phyloP scores from a whole-genome alignment of 78 protist genomes.

The Corallochytrium limacisporum region DNA sequence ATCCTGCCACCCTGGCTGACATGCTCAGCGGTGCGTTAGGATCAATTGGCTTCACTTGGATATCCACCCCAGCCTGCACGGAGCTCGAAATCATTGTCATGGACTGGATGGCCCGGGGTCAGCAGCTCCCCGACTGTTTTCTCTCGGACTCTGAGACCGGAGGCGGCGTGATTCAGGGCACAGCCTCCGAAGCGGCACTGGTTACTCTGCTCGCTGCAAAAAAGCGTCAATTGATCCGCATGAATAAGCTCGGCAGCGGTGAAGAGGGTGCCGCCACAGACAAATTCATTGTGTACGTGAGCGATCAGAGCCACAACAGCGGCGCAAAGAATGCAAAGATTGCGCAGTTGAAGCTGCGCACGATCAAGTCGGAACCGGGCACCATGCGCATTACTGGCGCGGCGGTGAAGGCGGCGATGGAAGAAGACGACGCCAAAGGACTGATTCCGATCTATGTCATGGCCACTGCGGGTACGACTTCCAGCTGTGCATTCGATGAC shows the following conservation, averaged over 20 bases:
- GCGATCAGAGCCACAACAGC: slow-evolving; percentile 15
- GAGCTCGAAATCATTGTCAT: slow-evolving; percentile 32
- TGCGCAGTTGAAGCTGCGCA: neutral
- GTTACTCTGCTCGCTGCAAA: slow-evolving; percentile 14
- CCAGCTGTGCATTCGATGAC: slow-evolving; percentile 25
- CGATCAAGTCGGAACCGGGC: neutral
- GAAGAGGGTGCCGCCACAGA: neutral
- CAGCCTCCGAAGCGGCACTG: slow-evolving; percentile 22
- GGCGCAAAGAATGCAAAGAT: slow-evolving; percentile 9
- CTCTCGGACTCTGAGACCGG: slow-evolving; percentile 9
- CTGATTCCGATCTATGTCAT: slow-evolving; percentile 21
- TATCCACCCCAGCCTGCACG: slow-evolving; percentile 27
- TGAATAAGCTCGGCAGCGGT: too few relatives aligned
- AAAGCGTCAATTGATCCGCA: neutral
- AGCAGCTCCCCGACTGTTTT: slow-evolving; percentile 8
- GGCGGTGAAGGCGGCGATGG: neutral
- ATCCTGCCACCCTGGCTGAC: slow-evolving; percentile 33
- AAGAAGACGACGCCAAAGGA: slow-evolving; percentile 4
- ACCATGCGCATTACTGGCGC: neutral
- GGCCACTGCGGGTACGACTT: slow-evolving; percentile 30
- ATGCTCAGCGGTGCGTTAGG: slow-evolving; percentile 4
- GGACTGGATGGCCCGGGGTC: slow-evolving; percentile 30
- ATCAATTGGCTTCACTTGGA: slow-evolving; percentile 21
- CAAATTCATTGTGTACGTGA: slow-evolving; percentile 9
- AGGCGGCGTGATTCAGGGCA: slow-evolving; percentile 45